Base-by-base conservation (phyloP, 768 basidiomycete species). In the Boletus bicolor region DNA sequence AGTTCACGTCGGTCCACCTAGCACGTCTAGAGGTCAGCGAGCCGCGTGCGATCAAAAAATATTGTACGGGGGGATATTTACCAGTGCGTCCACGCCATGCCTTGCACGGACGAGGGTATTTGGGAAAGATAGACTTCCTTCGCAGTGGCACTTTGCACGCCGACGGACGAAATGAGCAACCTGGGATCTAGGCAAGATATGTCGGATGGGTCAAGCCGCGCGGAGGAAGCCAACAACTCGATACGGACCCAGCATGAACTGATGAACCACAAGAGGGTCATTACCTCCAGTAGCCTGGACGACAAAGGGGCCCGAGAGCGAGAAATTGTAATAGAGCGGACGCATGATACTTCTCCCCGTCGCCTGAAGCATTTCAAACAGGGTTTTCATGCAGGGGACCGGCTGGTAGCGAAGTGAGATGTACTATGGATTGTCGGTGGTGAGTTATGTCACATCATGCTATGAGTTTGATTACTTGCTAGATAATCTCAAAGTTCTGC, bases 381-480 rank as follows among this genome's bases (percentile, higher is more conserved):
- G 30, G 30, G 14, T 43, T 21, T 43, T 51, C 41, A 42, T 21
- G 21, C 74, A 73, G 8, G 69, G 72, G 1, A 67, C 54, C 19
- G 73, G 57, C 56, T 72, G 70, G 58, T 75, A 75, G n/a, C 75
- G 67, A n/a, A 73, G 57, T 5, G 65, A 64, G 46, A 74, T 73
- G 56, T 74, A 73, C 73, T 75, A 53, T 7, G 10, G 41, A 34
- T 43, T n/a, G 7, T 15, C 15, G 19, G 9, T 11, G 34, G 21
- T 48, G 46, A 49, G 37, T 12, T 5, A 28, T 30, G 30, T 34
- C 32, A n/a, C 12, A 17, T 35, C 50, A 43, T 30, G 24, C 6
- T 5, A 11, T 9, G 19, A 7, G 32, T 51, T 17, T 28, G 11
- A 19, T 24, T 57, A 69, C 71, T 64, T 71, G 62, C 54, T 74